Percentiles rank a stretch among this genome's conserved stretches.
These are phyloP conservation scores for Ilex paraguariensis DNA, from an alignment of 305 asterid genomes.

Conservation along the genomic window DNA sequence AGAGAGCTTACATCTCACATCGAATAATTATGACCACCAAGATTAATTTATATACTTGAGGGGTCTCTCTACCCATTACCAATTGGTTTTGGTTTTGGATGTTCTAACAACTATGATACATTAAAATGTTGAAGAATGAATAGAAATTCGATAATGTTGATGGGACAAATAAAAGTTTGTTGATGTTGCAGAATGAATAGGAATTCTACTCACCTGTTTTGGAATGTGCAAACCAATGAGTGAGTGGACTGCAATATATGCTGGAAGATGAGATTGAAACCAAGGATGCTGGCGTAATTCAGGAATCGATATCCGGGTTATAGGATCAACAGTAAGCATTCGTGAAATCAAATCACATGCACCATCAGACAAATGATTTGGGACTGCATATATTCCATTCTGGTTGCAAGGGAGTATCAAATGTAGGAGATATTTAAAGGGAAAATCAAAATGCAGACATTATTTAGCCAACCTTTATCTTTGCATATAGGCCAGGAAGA, in stretches of 20 bases:
- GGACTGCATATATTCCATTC: slow-evolving; percentile 45
- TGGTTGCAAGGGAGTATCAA: slow-evolving; percentile 10
- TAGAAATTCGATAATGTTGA: no score
- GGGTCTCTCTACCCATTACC: no score
- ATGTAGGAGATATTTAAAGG: no score
- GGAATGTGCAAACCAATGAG: slow-evolving; percentile 14
- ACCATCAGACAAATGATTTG: slow-evolving; percentile 37
- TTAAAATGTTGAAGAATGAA: no score
- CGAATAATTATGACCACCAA: no score
- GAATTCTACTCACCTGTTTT: slow-evolving; percentile 26
- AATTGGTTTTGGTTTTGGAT: no score
- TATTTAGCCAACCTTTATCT: not conserved
- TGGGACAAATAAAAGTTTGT: no score
- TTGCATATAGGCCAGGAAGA: not conserved
- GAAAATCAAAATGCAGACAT: no score
- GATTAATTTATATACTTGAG: no score
- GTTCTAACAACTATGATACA: no score
- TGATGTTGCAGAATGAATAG: not conserved
- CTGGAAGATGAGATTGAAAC: slow-evolving; percentile 43
- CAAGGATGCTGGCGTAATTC: slow-evolving; percentile 59
- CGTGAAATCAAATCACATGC: slow-evolving; percentile 53
- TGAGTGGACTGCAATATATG: slow-evolving; percentile 36
- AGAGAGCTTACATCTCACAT: no score
- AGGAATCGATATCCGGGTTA: slow-evolving; percentile 54
- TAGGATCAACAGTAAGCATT: slow-evolving; percentile 58